Base-by-base conservation (phyloP, 768 basidiomycete species). In the Baorangia bicolor region DNA sequence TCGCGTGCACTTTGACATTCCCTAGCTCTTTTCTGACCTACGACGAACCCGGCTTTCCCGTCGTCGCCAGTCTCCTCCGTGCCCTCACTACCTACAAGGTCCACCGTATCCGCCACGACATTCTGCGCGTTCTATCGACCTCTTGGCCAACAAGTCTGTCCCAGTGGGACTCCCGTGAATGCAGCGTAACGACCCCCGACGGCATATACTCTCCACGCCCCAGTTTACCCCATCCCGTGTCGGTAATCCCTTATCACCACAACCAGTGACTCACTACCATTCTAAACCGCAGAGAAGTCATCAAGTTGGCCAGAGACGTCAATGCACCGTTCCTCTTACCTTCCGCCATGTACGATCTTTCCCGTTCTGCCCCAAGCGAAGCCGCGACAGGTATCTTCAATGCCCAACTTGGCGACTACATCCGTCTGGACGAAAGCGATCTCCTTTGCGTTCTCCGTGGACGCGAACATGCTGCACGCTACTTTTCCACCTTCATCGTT, bases 321-420 rank as follows among this genome's bases (percentile, higher is more conserved):
- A 71, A 81, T 39, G 77, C 83, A 0, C 74, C 73, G 0, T 79
- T 83, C 60, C 79, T 91, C 33, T 75, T 90, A 4, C 87, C 88
- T 5, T 80, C 89, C 28, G 88, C 88, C 6, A 88, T 89, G 72
- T 92, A 92, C 69, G 90, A 91, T 68, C 79, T 92, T 39, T 90
- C 86, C 21, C 86, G 90, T 38, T 82, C 74, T 61, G 72, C 80
- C 30, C 83, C 86, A 2, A 88, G 84, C 63, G 81, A 83, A 46
- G 81, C 83, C 33, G 80, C 81, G 28, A 68, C 75, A 7, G 87
- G 86, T 7, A 75, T 79, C 66, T 75, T 70, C 51, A 77, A 69
- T 58, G 62, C 72, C 20, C 54, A 69, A 47, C 72, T 72, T 21
- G 59, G 70, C 68, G 83, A 62, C 63, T 69, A 38, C 79, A 82